Evolutionary conservation across 2,329 filamentous ascomycete species (phyloP).

Genomic region (Sporothrix protearum): DNA sequence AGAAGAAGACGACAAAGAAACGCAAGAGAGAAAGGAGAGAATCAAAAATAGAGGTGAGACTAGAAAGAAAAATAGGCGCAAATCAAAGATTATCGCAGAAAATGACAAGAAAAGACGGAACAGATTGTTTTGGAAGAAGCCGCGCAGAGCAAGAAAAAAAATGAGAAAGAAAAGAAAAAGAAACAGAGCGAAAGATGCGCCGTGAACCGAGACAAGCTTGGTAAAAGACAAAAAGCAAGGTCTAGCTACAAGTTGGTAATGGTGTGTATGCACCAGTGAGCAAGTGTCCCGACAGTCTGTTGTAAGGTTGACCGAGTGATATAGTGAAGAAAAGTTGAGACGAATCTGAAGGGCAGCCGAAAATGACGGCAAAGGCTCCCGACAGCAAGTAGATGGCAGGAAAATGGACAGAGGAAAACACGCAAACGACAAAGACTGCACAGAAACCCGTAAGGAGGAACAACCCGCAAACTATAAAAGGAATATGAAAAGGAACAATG

Average conservation of each 20-base stretch:
- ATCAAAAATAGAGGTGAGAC: neutral
- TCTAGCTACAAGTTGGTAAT: neutral
- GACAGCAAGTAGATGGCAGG: neutral
- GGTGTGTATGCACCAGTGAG: neutral
- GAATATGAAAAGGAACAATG: neutral
- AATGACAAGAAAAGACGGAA: neutral
- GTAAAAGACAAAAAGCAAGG: neutral
- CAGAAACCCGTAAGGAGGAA: neutral
- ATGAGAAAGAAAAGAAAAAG: neutral
- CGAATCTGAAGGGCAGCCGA: neutral
- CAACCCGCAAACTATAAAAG: neutral
- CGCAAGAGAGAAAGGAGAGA: neutral
- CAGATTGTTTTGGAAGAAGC: neutral
- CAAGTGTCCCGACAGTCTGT: neutral
- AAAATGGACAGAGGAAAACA: neutral
- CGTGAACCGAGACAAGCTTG: neutral
- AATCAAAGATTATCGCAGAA: neutral
- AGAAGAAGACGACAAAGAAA: neutral
- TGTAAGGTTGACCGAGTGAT: neutral
- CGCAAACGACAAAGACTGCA: neutral
- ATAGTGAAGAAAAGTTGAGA: conserved; percentile 7
- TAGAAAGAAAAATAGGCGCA: neutral
- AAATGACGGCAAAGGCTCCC: neutral
- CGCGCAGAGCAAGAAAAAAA: neutral
- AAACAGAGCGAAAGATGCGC: neutral